Conservation (phyloP, 2,329 filamentous ascomycete species). For the Aspergillus sp. region DNA sequence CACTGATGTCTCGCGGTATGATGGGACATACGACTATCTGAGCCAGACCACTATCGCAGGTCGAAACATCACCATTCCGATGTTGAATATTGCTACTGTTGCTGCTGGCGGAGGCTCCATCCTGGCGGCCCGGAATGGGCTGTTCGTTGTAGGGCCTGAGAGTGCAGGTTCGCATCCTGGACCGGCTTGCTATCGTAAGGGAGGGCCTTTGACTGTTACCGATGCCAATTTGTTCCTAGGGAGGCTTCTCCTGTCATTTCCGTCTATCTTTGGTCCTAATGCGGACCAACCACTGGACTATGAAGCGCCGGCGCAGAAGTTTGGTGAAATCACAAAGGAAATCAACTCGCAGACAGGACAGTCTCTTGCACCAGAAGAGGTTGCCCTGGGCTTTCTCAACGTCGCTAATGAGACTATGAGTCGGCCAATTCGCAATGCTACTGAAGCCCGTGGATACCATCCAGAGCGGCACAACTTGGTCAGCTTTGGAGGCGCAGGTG, state of each 20-base stretch:
- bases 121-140: constrained; percentile 78
- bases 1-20: constrained; percentile 84
- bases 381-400: constrained; percentile 84
- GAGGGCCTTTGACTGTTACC: constrained; percentile 84
- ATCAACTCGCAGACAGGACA: constrained; percentile 46
- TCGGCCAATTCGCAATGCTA: constrained; percentile 70
- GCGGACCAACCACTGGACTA: constrained; percentile 80
- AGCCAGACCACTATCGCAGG: constrained; percentile 93
- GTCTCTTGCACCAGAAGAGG: constrained; percentile 28
- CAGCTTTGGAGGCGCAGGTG: constrained; percentile 85
- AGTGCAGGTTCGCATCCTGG: constrained; percentile 89
- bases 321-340: not conserved
- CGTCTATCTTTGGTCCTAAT: constrained; percentile 89
- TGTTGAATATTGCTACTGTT: constrained; percentile 92
- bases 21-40: constrained; percentile 85
- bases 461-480: constrained; percentile 81
- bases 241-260: constrained; percentile 84
- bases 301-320: constrained; percentile 61
- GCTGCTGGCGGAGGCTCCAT: constrained; percentile 72
- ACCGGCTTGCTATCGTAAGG: constrained; percentile 89
- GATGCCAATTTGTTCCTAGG: constrained; percentile 89
- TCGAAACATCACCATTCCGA: constrained; percentile 86
- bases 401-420: constrained; percentile 93
- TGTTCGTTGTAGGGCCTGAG: constrained; percentile 90
- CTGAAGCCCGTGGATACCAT: constrained; percentile 85